Percentiles rank a stretch among this genome's conserved stretches.
phyloP scores from a whole-genome alignment of 371 early-diverging fungal species.

The Actinomucor elegans region DNA sequence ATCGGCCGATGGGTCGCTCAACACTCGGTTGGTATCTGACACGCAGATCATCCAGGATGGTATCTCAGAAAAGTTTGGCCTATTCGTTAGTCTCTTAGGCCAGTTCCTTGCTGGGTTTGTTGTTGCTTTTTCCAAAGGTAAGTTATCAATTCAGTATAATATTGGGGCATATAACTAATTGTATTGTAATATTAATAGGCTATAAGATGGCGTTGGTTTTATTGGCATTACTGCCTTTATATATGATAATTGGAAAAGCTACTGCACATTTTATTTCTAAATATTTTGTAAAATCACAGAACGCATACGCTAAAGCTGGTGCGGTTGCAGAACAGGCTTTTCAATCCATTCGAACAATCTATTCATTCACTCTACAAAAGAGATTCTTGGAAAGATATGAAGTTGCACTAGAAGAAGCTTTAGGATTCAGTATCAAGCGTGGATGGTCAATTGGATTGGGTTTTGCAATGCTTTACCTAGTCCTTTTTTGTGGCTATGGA shows the following conservation, averaged over 20 bases:
- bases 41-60: slow-evolving; percentile 80
- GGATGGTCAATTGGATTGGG: slow-evolving; percentile 51
- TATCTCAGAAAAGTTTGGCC: slow-evolving; percentile 79
- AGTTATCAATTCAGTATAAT: not conserved
- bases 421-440: slow-evolving; percentile 53
- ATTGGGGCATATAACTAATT: slow-evolving; percentile 32
- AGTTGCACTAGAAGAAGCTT: slow-evolving; percentile 51
- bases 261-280: slow-evolving; percentile 68
- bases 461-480: slow-evolving; percentile 59
- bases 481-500: slow-evolving; percentile 63
- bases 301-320: slow-evolving; percentile 40
- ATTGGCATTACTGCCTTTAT: slow-evolving; percentile 61
- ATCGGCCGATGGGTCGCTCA: slow-evolving; percentile 60
- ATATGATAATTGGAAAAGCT: slow-evolving; percentile 41
- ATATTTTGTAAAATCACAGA: slow-evolving; percentile 29
- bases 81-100: slow-evolving; percentile 61
- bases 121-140: slow-evolving; percentile 61
- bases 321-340: slow-evolving; percentile 67
- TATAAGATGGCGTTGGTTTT: slow-evolving; percentile 82
- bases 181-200: slow-evolving; percentile 22
- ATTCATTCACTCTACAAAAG: slow-evolving; percentile 77
- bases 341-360: slow-evolving; percentile 82
- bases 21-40: slow-evolving; percentile 71
- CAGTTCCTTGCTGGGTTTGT: slow-evolving; percentile 15
- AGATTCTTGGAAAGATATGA: slow-evolving; percentile 66